Conservation (phyloP, 768 basidiomycete species). For the Pleurotus pulmonarius region DNA sequence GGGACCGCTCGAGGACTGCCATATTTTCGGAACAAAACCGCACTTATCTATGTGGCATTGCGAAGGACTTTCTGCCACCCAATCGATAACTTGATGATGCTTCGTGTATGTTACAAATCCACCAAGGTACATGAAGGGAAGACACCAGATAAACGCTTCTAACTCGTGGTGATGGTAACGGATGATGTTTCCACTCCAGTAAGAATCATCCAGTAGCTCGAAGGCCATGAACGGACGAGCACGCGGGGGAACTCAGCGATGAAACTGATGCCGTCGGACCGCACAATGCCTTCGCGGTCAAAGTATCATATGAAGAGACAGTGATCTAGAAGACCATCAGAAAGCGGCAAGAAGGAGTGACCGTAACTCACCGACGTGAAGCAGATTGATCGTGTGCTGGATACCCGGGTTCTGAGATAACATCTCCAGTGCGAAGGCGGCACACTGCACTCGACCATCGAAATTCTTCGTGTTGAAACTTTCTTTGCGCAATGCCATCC, state of each 20-base stretch:
- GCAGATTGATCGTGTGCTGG: constrained; percentile 9
- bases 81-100: not conserved
- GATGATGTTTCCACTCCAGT: constrained; percentile 12
- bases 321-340: constrained; percentile 12
- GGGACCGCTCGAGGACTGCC: too few species aligned
- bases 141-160: constrained; percentile 27
- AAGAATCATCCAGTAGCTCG: constrained; percentile 17
- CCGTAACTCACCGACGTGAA: constrained; percentile 5
- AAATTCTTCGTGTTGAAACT: not conserved
- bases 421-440: constrained; percentile 5
- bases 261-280: constrained; percentile 20
- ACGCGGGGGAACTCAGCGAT: constrained; percentile 20
- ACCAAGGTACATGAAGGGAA: constrained; percentile 1
- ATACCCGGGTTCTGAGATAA: constrained; percentile 6
- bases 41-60: too few species aligned
- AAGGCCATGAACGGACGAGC: constrained; percentile 30
- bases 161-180: constrained; percentile 26
- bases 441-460: constrained; percentile 5
- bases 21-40: too few species aligned
- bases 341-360: not conserved
- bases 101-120: not conserved
- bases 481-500: not conserved
- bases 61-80: too few species aligned
- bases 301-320: constrained; percentile 20
- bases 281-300: constrained; percentile 21